Conservation (phyloP, 192 early-diverging fungal species). For the Dissophora globulifera region DNA sequence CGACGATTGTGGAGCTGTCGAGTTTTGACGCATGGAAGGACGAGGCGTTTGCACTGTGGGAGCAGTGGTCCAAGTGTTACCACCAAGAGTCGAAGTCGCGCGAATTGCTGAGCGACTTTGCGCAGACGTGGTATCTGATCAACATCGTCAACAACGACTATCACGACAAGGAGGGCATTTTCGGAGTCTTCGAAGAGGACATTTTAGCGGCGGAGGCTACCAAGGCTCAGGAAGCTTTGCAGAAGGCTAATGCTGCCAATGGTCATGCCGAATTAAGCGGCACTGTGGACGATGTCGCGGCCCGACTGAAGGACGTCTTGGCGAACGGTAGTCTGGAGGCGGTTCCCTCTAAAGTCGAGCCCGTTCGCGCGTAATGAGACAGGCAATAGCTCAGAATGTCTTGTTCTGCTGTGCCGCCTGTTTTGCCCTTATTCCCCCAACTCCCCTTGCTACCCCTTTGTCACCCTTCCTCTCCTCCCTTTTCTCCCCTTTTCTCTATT, state of each 20-base stretch:
- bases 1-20: conserved; percentile 90
- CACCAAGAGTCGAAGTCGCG: conserved; percentile 50
- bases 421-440: neutral
- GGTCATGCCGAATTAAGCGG: neutral
- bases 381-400: too few species aligned
- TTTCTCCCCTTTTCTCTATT: conserved; percentile 8
- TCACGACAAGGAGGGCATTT: conserved; percentile 74
- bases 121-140: conserved; percentile 86
- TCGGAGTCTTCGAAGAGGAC: conserved; percentile 67
- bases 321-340: neutral
- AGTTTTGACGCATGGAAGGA: conserved; percentile 98
- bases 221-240: neutral
- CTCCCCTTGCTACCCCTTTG: conserved; percentile 3
- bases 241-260: neutral
- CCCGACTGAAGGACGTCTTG: conserved; percentile 2
- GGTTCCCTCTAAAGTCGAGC: neutral
- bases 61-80: conserved; percentile 85
- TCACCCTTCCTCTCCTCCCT: neutral
- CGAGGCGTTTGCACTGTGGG: conserved; percentile 95
- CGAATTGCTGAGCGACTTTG: conserved; percentile 65
- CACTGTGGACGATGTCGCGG: conserved; percentile 10
- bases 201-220: conserved; percentile 1
- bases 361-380: conserved; percentile 21
- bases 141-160: conserved; percentile 97
- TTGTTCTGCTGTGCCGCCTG: neutral